phyloP scores from a whole-genome alignment of 106 monocot genomes.

The Platanthera zijinensis region DNA sequence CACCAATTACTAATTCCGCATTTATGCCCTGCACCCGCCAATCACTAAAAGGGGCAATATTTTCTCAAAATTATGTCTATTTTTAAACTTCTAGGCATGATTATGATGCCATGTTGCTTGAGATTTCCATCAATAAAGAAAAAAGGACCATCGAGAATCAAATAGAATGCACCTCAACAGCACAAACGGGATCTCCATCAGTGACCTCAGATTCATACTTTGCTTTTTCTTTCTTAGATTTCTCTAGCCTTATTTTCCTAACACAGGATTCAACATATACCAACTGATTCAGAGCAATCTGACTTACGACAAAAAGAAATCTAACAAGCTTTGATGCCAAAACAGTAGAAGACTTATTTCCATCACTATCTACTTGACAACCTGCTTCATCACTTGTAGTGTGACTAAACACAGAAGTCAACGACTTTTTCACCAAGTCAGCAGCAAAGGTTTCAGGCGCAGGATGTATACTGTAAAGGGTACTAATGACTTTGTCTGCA shows the following conservation, averaged over 20 bases:
- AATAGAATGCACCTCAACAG: too few species aligned
- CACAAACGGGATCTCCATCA: constrained; percentile 11
- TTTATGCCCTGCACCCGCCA: constrained; percentile 61
- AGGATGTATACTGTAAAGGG: too few species aligned
- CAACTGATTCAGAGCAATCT: constrained; percentile 82
- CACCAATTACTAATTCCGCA: constrained; percentile 81
- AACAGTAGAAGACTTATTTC: constrained; percentile 24
- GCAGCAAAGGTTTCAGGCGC: constrained; percentile 70
- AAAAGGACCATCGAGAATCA: too few species aligned
- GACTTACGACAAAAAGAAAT: constrained; percentile 79
- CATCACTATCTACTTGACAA: too few species aligned
- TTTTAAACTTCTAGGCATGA: too few species aligned
- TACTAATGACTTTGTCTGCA: too few species aligned
- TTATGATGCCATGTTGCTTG: too few species aligned
- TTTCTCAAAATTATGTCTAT: not conserved
- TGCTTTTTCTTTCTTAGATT: constrained; percentile 48
- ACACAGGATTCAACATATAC: constrained; percentile 76
- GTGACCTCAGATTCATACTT: constrained; percentile 23
- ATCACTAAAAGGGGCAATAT: not conserved
- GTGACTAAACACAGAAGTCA: too few species aligned
- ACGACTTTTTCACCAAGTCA: too few species aligned
- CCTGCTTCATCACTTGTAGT: too few species aligned
- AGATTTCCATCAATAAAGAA: too few species aligned
- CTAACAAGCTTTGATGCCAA: constrained; percentile 52
- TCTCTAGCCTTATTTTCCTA: constrained; percentile 67